Conservation (phyloP, 73 alveolate species). For the Symbiodinium pilosum region DNA sequence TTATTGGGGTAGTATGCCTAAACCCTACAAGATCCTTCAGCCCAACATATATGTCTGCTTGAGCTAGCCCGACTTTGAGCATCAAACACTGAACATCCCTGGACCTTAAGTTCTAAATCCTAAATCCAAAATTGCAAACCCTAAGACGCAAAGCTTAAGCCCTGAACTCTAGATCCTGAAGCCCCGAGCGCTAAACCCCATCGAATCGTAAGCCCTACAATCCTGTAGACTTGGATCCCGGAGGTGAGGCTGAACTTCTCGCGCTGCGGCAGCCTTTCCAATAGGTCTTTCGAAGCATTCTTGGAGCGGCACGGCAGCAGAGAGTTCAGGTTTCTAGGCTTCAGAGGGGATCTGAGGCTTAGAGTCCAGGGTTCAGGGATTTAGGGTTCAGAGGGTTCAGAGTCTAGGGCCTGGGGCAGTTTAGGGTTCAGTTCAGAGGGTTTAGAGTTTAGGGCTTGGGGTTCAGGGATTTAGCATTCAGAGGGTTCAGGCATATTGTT, state of each 20-base stretch:
- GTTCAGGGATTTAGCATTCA: too few relatives aligned
- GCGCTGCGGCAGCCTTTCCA: background rate
- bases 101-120: background rate
- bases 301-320: background rate
- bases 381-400: background rate
- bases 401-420: background rate
- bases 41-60: too few relatives aligned
- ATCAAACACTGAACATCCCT: too few relatives aligned
- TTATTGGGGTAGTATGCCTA: too few relatives aligned
- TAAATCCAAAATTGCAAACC: background rate
- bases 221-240: too few relatives aligned
- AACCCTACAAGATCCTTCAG: too few relatives aligned
- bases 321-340: background rate
- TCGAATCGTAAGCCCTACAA: too few relatives aligned
- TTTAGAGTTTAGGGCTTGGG: too few relatives aligned
- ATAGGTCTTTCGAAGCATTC: background rate
- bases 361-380: background rate
- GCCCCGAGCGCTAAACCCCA: background rate
- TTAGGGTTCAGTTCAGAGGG: too few relatives aligned
- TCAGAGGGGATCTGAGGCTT: background rate
- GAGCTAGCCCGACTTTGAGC: too few relatives aligned
- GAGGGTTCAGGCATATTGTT: too few relatives aligned
- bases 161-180: background rate
- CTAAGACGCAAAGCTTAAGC: background rate
- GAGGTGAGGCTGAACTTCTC: background rate